A percentile compares a stretch with the other conserved stretches of the same genome.
Conservation (phyloP, 2,329 filamentous ascomycete genomes). For the Neofusicoccum sp. region DNA sequence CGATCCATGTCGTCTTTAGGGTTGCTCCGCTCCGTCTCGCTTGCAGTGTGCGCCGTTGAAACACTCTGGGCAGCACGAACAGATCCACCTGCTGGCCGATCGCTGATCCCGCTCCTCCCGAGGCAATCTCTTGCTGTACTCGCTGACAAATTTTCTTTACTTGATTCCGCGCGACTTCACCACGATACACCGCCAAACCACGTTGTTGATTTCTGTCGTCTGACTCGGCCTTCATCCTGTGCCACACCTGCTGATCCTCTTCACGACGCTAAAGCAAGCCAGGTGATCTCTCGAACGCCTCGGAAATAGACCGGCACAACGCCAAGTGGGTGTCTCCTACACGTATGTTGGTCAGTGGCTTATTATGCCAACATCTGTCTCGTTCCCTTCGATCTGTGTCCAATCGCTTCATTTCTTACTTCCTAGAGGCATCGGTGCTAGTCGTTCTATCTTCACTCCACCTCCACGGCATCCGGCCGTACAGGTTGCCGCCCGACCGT, state of each 20-base stretch:
- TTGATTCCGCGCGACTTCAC: background rate
- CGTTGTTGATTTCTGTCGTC: background rate
- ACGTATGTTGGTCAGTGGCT: too few relatives aligned
- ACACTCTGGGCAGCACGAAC: conserved; percentile 1
- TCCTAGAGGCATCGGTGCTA: background rate
- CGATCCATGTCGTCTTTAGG: background rate
- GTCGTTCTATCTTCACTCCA: conserved; percentile 4
- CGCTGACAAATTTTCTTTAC: conserved; percentile 7
- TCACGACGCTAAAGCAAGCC: too few relatives aligned
- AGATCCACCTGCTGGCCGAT: conserved; percentile 11
- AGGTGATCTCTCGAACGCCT: too few relatives aligned
- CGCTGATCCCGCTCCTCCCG: conserved; percentile 13
- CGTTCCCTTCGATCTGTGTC: too few relatives aligned
- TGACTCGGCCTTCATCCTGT: background rate
- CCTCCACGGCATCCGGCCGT: background rate
- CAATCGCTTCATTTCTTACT: too few relatives aligned
- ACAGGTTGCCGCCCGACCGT: background rate
- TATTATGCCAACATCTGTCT: too few relatives aligned
- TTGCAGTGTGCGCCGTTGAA: background rate
- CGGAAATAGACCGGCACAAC: too few relatives aligned
- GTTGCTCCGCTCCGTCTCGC: background rate
- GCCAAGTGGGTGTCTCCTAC: too few relatives aligned
- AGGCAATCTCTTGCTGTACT: background rate
- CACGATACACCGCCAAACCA: background rate
- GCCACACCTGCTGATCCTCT: background rate